A percentile compares a stretch with the other conserved stretches of the same genome.
phyloP scores from a whole-genome alignment of 202 grass and related monocot species.

The Setaria italica region DNA sequence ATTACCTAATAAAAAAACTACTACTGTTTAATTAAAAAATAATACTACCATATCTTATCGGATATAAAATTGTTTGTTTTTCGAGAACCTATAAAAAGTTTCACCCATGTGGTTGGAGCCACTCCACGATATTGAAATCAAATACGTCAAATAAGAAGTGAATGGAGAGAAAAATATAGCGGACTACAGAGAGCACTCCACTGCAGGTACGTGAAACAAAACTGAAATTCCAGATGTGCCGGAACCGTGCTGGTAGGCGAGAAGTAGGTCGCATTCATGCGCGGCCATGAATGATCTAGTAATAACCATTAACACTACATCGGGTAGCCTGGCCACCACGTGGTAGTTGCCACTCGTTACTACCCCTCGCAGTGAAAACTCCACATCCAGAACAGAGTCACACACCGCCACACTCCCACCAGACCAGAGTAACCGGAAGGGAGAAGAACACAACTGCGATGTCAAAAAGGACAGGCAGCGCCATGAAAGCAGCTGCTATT shows the following conservation, averaged over 20 bases:
- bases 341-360: conserved; percentile 44
- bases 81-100: background rate
- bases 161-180: background rate
- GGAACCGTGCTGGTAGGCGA: conserved; percentile 20
- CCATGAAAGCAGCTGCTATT: conserved; percentile 41
- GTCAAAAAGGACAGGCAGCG: conserved; percentile 13
- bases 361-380: conserved; percentile 2
- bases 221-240: conserved; percentile 1
- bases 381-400: background rate
- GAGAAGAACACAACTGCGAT: background rate
- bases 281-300: conserved; percentile 43
- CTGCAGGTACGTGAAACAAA: background rate
- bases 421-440: background rate
- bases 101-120: no score
- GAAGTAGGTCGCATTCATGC: conserved; percentile 51
- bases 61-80: background rate
- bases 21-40: background rate
- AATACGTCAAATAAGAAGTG: background rate
- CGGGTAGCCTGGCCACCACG: conserved; percentile 40
- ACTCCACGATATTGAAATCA: no score
- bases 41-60: background rate
- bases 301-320: conserved; percentile 4
- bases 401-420: background rate
- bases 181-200: no score
- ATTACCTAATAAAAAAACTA: background rate